These are phyloP conservation scores for Brassica nigra DNA, from an alignment of 345 rosid species.

Conservation along the genomic window DNA sequence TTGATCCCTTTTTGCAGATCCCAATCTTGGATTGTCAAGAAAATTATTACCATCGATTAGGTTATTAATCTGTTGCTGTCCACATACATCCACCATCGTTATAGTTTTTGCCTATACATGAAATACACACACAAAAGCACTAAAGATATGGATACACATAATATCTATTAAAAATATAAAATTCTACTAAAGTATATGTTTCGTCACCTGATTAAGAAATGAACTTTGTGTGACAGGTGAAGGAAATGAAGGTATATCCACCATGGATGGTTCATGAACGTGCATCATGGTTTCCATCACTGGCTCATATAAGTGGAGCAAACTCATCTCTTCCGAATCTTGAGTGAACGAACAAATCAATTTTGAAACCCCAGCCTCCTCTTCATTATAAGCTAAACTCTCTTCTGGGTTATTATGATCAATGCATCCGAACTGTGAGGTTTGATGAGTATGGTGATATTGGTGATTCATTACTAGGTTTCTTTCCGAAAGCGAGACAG, in stretches of 20 bases:
- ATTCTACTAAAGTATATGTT: background rate
- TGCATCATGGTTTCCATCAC: background rate
- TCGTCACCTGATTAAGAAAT: conserved; percentile 11
- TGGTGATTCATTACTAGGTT: conserved; percentile 9
- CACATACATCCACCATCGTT: background rate
- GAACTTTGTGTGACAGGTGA: background rate
- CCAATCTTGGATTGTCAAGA: background rate
- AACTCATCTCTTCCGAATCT: background rate
- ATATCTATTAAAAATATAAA: too few relatives aligned
- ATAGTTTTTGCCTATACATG: background rate
- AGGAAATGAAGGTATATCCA: background rate
- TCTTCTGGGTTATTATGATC: background rate
- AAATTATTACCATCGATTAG: background rate
- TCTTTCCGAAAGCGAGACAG: background rate
- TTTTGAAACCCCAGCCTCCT: background rate
- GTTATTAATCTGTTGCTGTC: background rate
- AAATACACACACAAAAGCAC: background rate
- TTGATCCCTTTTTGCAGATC: too few relatives aligned
- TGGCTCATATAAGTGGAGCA: background rate
- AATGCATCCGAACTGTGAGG: background rate
- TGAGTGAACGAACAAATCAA: background rate
- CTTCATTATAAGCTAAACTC: background rate
- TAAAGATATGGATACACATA: background rate
- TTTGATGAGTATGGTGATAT: background rate
- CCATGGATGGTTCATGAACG: background rate